Conservation (phyloP, 2,329 filamentous ascomycete species). For the Aulographum hederae region DNA sequence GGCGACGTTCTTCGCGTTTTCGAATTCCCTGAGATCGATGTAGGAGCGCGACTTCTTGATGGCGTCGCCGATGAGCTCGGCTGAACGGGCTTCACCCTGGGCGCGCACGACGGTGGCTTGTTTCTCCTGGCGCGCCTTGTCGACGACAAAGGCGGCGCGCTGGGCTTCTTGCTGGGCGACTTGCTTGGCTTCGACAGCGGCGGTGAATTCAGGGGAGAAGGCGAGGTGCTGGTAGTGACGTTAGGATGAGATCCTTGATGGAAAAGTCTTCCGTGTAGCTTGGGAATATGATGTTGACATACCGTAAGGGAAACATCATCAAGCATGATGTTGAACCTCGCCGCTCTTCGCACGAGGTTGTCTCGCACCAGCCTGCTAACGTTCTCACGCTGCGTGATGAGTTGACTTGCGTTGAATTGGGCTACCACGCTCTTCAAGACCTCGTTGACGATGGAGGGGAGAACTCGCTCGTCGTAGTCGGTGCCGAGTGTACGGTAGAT, state of each 20-base stretch:
- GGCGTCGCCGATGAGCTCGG: constrained; percentile 92
- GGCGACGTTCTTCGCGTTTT: constrained; percentile 88
- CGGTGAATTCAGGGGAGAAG: constrained; percentile 52
- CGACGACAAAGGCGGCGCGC: constrained; percentile 89
- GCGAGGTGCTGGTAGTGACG: constrained; percentile 35
- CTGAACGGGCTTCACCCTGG: constrained; percentile 95
- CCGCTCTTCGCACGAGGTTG: constrained; percentile 76
- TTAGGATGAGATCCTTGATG: constrained; percentile 5
- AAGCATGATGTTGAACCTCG: constrained; percentile 90
- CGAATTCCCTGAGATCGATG: constrained; percentile 92
- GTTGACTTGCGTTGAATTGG: constrained; percentile 94
- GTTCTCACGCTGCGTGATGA: constrained; percentile 98
- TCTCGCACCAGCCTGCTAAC: constrained; percentile 83
- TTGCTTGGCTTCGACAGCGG: constrained; percentile 51
- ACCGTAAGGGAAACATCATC: constrained; percentile 96
- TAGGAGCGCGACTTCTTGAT: constrained; percentile 99
- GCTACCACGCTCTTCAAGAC: constrained; percentile 97
- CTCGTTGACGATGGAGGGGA: constrained; percentile 98
- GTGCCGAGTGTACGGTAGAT: constrained; percentile 92
- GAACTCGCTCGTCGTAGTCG: constrained; percentile 94
- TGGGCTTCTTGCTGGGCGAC: constrained; percentile 81
- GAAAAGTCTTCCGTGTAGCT: constrained; percentile 7
- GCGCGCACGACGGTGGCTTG: constrained; percentile 96
- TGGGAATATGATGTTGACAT: constrained; percentile 21
- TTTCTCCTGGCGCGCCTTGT: constrained; percentile 98